Conservation (phyloP, 75 land plant species). For the Azolla pinnata region DNA sequence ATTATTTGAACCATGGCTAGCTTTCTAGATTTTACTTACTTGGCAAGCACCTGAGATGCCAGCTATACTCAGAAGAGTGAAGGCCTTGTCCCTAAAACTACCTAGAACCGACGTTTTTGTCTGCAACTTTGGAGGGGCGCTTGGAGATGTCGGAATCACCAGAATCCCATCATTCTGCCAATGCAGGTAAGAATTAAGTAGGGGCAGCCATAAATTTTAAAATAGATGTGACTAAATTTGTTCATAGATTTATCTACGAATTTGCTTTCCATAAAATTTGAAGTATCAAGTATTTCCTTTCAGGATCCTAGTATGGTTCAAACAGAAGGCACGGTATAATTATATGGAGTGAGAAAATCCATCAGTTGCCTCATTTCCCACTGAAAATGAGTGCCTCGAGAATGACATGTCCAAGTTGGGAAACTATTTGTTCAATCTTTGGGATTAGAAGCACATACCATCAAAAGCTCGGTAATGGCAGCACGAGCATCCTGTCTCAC, state of each 20-base stretch:
- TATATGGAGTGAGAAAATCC: too few species aligned
- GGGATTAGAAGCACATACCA: constrained; percentile 33
- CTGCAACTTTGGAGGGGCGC: constrained; percentile 62
- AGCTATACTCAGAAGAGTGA: constrained; percentile 62
- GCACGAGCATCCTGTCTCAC: constrained; percentile 41
- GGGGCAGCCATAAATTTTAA: too few species aligned
- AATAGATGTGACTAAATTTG: background rate
- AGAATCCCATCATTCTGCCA: constrained; percentile 50
- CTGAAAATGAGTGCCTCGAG: too few species aligned
- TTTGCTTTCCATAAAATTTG: background rate
- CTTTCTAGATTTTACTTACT: too few species aligned
- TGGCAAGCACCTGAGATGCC: constrained; percentile 86
- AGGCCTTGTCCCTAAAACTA: constrained; percentile 45
- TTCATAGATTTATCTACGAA: background rate
- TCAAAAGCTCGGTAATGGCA: constrained; percentile 49
- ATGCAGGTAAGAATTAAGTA: too few species aligned
- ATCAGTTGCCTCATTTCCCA: too few species aligned
- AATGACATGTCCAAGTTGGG: too few species aligned
- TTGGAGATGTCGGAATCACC: constrained; percentile 66
- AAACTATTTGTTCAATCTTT: background rate
- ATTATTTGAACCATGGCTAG: too few species aligned
- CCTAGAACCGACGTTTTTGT: constrained; percentile 28
- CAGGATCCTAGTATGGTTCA: too few species aligned
- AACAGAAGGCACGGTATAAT: too few species aligned
- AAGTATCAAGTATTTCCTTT: too few species aligned